Percentiles rank a stretch among this genome's conserved stretches.
phyloP scores from a whole-genome alignment of 2,329 filamentous ascomycete genomes.

The Colletotrichum tropicale region DNA sequence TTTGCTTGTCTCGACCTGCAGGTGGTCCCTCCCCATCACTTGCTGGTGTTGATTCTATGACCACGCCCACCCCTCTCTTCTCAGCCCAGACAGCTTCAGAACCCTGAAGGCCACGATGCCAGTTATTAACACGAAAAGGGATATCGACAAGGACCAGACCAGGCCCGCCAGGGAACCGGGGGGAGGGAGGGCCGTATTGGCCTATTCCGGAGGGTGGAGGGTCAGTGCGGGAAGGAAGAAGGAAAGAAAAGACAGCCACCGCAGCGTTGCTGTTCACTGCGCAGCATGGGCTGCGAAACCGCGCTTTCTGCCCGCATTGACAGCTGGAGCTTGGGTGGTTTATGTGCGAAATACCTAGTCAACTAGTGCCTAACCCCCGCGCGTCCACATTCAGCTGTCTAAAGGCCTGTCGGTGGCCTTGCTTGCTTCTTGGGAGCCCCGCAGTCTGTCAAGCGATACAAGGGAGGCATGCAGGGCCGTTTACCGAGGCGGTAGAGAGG shows the following conservation, averaged over 20 bases:
- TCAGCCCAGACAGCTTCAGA: neutral
- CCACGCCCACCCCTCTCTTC: neutral
- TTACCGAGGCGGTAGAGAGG: neutral
- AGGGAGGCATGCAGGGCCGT: neutral
- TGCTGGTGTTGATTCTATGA: neutral
- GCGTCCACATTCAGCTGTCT: neutral
- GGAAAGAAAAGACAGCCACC: neutral
- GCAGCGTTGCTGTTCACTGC: neutral
- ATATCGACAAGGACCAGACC: conserved; percentile 2
- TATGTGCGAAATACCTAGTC: neutral
- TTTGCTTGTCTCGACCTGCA: neutral
- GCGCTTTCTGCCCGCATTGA: neutral
- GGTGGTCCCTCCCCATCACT: neutral
- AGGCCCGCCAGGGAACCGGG: neutral
- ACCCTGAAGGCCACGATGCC: conserved; percentile 2
- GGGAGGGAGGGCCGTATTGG: neutral
- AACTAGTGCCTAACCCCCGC: neutral
- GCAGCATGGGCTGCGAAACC: neutral
- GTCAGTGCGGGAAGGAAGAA: neutral
- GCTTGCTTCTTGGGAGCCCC: neutral
- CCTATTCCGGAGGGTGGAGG: neutral
- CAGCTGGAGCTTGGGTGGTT: neutral
- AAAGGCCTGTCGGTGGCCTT: neutral
- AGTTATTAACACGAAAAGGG: neutral
- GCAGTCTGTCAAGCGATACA: neutral